Evolutionary conservation across 441 rosid species (phyloP).

Genomic region (Gossypium lobatum): DNA sequence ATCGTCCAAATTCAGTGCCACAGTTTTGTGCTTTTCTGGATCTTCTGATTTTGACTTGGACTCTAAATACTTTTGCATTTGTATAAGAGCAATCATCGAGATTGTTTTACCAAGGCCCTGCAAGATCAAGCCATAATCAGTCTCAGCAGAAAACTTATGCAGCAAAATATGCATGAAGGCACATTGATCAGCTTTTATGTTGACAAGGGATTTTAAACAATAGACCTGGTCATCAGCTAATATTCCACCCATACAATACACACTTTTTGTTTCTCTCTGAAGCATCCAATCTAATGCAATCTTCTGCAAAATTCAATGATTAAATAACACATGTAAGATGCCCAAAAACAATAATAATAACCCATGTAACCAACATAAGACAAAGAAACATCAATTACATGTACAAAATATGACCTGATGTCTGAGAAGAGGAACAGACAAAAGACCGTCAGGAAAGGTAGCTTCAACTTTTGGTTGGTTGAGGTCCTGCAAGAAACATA

Average conservation of each 20-base stretch:
- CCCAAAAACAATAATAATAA: slow-evolving; percentile 4
- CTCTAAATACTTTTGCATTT: slow-evolving; percentile 59
- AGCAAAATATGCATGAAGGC: slow-evolving; percentile 16
- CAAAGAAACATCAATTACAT: slow-evolving; percentile 11
- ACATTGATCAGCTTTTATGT: slow-evolving; percentile 9
- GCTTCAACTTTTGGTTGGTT: slow-evolving; percentile 79
- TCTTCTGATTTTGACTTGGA: slow-evolving; percentile 49
- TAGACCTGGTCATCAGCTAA: slow-evolving; percentile 96
- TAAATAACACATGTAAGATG: slow-evolving; percentile 17
- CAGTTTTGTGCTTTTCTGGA: slow-evolving; percentile 42
- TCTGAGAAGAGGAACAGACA: slow-evolving; percentile 79
- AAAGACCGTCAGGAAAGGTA: slow-evolving; percentile 54
- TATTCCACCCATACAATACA: slow-evolving; percentile 85
- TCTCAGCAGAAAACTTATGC: slow-evolving; percentile 10
- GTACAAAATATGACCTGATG: slow-evolving; percentile 65
- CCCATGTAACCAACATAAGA: slow-evolving; percentile 11
- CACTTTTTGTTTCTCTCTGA: slow-evolving; percentile 80
- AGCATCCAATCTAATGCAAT: slow-evolving; percentile 98
- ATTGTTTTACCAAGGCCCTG: slow-evolving; percentile 99
- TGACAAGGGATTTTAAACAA: slow-evolving; percentile 11
- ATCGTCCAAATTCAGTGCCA: slow-evolving; percentile 80
- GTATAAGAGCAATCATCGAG: slow-evolving; percentile 89
- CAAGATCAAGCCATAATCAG: slow-evolving; percentile 20
- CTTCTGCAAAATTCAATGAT: slow-evolving; percentile 46
- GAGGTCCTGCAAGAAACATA: slow-evolving; percentile 53